phyloP scores from a whole-genome alignment of 768 basidiomycete genomes.

The Suillus variegatus region DNA sequence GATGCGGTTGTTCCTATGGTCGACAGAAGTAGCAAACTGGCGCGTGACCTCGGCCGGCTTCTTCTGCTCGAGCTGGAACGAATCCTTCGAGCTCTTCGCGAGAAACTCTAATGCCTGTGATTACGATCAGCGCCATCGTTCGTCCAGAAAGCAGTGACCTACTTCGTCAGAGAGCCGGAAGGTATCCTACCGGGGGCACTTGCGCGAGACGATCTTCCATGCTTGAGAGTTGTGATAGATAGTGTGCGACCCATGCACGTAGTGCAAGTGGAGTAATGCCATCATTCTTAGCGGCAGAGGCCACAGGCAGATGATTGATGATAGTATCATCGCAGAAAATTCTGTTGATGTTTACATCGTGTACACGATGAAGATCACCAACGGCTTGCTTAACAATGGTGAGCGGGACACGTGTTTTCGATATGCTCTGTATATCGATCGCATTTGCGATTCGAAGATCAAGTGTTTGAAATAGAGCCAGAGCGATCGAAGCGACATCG shows the following conservation, averaged over 20 bases:
- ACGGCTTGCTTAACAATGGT: constrained; percentile 20
- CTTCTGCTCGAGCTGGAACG: constrained; percentile 27
- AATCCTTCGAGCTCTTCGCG: constrained; percentile 25
- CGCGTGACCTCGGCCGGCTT: constrained; percentile 28
- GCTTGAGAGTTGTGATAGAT: constrained; percentile 22
- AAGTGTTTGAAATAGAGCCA: constrained; percentile 30
- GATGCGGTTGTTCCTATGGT: constrained; percentile 18
- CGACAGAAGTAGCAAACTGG: constrained; percentile 19
- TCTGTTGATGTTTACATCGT: constrained; percentile 19
- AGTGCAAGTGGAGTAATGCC: constrained; percentile 24
- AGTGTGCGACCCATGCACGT: constrained; percentile 34
- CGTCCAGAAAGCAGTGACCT: background rate
- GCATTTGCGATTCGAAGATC: constrained; percentile 36
- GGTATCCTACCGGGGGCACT: constrained; percentile 30
- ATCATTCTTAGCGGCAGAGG: background rate
- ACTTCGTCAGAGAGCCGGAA: constrained; percentile 25
- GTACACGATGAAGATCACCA: constrained; percentile 1
- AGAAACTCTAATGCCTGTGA: constrained; percentile 28
- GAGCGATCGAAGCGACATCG: constrained; percentile 31
- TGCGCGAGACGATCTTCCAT: constrained; percentile 24
- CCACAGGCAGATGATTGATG: background rate
- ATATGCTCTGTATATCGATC: constrained; percentile 30
- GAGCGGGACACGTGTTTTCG: constrained; percentile 19
- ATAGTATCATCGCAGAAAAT: constrained; percentile 13
- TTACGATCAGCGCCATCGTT: background rate